Conservation (phyloP, 2,329 filamentous ascomycete species). For the Sarocladium strictum region DNA sequence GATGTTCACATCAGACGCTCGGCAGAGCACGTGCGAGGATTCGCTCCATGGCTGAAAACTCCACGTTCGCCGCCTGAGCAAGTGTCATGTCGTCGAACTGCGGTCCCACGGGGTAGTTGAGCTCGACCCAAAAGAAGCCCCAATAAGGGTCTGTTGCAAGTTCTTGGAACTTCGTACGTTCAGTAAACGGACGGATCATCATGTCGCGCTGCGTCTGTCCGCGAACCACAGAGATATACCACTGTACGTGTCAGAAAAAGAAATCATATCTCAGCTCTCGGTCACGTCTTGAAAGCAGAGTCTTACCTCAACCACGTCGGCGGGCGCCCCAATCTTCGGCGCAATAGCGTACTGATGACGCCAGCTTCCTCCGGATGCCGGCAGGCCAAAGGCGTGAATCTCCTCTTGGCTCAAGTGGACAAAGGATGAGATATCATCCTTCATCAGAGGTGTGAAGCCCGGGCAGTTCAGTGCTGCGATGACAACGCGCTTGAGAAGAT, state of each 20-base stretch:
- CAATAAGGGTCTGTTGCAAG: conserved; percentile 38
- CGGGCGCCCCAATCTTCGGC: conserved; percentile 39
- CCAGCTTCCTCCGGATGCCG: conserved; percentile 43
- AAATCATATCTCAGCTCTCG: no score
- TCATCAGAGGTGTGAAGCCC: conserved; percentile 56
- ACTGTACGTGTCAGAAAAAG: conserved; percentile 29
- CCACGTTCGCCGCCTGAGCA: conserved; percentile 34
- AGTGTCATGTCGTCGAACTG: conserved; percentile 44
- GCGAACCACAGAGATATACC: conserved; percentile 50
- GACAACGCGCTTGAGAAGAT: conserved; percentile 48
- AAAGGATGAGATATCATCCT: conserved; percentile 47
- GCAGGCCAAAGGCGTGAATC: conserved; percentile 37
- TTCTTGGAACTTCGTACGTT: conserved; percentile 33
- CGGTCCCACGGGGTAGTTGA: conserved; percentile 33
- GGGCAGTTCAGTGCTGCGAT: conserved; percentile 49
- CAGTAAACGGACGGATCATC: conserved; percentile 31
- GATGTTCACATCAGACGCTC: neutral
- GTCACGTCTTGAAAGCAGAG: no score
- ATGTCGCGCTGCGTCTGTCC: conserved; percentile 41
- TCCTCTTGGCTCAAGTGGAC: conserved; percentile 29
- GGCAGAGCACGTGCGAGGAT: conserved; percentile 38
- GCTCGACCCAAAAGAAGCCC: conserved; percentile 46
- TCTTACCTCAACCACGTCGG: conserved; percentile 51
- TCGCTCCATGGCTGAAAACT: conserved; percentile 44
- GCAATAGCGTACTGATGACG: conserved; percentile 45